Evolutionary conservation across 768 basidiomycete species (phyloP).

Genomic region (Coprinopsis marcescibilis): DNA sequence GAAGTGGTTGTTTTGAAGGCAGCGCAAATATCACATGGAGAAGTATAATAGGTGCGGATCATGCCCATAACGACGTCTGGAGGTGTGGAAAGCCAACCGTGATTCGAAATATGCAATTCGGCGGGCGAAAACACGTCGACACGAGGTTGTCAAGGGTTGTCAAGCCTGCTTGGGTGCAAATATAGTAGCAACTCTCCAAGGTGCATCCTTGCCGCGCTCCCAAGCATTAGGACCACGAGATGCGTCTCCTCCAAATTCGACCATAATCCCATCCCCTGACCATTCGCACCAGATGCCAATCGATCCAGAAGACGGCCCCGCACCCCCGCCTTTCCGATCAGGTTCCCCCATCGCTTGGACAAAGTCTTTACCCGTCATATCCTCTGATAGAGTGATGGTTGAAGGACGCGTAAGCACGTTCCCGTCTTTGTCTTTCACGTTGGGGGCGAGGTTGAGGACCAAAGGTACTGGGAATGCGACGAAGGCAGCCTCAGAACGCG

Average conservation of each 20-base stretch:
- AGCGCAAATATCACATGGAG: conserved; percentile 13
- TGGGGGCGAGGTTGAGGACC: conserved; percentile 32
- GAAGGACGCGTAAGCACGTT: conserved; percentile 30
- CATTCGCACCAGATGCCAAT: conserved; percentile 95
- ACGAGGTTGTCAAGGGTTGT: neutral
- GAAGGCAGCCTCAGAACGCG: conserved; percentile 48
- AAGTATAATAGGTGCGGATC: neutral
- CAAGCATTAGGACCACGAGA: conserved; percentile 79
- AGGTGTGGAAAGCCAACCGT: neutral
- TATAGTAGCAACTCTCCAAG: conserved; percentile 71
- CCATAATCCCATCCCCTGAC: conserved; percentile 75
- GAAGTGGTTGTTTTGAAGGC: conserved; percentile 1
- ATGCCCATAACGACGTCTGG: no score
- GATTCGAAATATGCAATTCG: neutral
- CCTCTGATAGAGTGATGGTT: conserved; percentile 35
- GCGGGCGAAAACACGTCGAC: neutral
- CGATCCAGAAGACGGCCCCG: conserved; percentile 76
- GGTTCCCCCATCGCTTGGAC: conserved; percentile 78
- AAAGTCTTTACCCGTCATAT: conserved; percentile 72
- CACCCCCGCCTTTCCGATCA: conserved; percentile 84
- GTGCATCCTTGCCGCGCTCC: conserved; percentile 79
- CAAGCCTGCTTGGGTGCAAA: conserved; percentile 29
- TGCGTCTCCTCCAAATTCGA: conserved; percentile 78
- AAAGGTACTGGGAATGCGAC: conserved; percentile 56
- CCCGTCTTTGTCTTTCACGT: conserved; percentile 31